Percentiles rank a stretch among this genome's conserved stretches.
Conservation (phyloP, 495 filamentous ascomycete species). For the Hypoxylon crocopeplum region DNA sequence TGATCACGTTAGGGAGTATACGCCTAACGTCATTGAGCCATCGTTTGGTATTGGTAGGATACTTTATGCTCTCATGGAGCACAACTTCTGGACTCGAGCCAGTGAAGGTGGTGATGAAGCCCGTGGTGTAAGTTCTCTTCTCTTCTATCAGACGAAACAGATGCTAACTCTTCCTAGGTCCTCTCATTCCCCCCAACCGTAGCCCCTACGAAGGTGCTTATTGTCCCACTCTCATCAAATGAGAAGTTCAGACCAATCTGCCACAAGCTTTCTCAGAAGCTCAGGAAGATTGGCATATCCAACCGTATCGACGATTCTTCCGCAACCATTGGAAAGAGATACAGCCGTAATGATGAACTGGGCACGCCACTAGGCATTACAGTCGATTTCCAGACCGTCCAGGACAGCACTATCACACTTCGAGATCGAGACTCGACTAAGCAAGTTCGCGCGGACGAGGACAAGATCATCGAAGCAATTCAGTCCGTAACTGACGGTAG, state of each 20-base stretch:
- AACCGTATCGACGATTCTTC: slow-evolving; percentile 71
- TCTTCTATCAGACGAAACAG: neutral
- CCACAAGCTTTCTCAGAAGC: slow-evolving; percentile 61
- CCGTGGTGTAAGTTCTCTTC: slow-evolving; percentile 62
- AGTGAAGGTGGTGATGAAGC: slow-evolving; percentile 71
- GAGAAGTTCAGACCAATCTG: slow-evolving; percentile 65
- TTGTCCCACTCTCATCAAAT: slow-evolving; percentile 73
- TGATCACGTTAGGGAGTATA: slow-evolving; percentile 66
- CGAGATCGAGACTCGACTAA: slow-evolving; percentile 74
- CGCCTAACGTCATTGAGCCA: slow-evolving; percentile 74
- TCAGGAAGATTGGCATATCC: slow-evolving; percentile 66
- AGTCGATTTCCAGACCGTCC: slow-evolving; percentile 76
- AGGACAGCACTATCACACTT: slow-evolving; percentile 74
- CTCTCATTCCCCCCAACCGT: slow-evolving; percentile 77
- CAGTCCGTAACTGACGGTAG: slow-evolving; percentile 60
- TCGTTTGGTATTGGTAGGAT: slow-evolving; percentile 77
- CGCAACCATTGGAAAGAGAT: slow-evolving; percentile 77
- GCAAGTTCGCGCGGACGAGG: slow-evolving; percentile 71
- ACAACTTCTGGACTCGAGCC: slow-evolving; percentile 68
- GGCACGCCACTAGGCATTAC: slow-evolving; percentile 75
- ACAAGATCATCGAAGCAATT: slow-evolving; percentile 69
- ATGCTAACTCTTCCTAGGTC: slow-evolving; percentile 53
- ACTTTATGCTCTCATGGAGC: slow-evolving; percentile 68
- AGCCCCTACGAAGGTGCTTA: slow-evolving; percentile 77
- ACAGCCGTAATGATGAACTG: slow-evolving; percentile 76